Evolutionary conservation across 2,329 filamentous ascomycete genomes (phyloP), one percentile per base, ranked within the genome.

Genomic region (Aureobasidium sp.): DNA sequence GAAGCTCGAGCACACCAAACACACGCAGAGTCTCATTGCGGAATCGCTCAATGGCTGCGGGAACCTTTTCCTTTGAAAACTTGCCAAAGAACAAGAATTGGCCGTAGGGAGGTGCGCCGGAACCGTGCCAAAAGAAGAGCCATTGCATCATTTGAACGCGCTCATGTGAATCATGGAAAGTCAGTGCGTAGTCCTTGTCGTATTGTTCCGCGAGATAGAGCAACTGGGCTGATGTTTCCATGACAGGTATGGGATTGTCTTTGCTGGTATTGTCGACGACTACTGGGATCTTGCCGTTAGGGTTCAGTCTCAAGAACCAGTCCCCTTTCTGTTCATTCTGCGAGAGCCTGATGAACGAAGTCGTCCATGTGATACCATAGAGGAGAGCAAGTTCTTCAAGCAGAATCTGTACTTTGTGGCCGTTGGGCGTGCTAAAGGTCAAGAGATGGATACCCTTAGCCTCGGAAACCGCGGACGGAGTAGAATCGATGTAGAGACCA

Each of bases 261-360:
- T 77, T 71, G 27, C 3, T 15, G 5, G 48, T 52, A 68, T 82
- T 80, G 70, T 82, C 80, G 58, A 82, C 66, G n/a, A 82, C 66
- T 37, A 79, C 70, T 1, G 79, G 80, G 64, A 82, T 82, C 52
- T 78, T 75, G 27, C 74, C 78, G 64, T 79, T 79, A 44, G 77
- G 76, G 60, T 81, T 75, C 12, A 81, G 70, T 14, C 73, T 70
- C 5, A 81, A 71, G 66, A 80, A 81, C 78, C 78, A 82, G 52
- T 82, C 80, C 62, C 81, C 79, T 73, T 83, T 83, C 67, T 83
- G 80, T 64, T 78, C 79, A 65, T 82, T 82, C 63, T 78, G 81
- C 54, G 68, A 71, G 66, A 81, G 79, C 68, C 81, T 72, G 66
- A 81, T 79, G n/a, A 79, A 54, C 1, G 74, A 78, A 3, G 74